Conservation (phyloP, 192 early-diverging fungal species). For the Coemansia nantahalensis region DNA sequence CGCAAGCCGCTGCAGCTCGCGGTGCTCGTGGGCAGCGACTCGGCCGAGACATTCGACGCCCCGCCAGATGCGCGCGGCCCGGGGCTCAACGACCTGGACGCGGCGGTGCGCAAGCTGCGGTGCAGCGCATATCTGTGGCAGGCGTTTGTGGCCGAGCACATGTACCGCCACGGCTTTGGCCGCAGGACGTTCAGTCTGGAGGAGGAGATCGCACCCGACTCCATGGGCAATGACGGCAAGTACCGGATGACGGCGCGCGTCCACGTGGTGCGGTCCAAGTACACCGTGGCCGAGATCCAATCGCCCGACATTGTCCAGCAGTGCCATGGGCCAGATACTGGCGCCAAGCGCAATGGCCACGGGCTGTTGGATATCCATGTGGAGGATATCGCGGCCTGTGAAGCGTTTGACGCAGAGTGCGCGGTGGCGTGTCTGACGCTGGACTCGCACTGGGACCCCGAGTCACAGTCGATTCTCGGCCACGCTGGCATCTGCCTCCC, state of each 20-base stretch:
- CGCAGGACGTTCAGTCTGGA: conserved; percentile 63
- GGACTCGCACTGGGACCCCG: conserved; percentile 59
- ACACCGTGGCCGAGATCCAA: conserved; percentile 53
- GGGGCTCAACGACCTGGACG: conserved; percentile 47
- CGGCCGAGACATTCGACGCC: conserved; percentile 56
- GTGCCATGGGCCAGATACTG: too few species aligned
- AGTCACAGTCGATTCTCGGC: conserved; percentile 49
- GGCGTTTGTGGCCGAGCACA: conserved; percentile 67
- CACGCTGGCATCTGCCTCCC: conserved; percentile 68
- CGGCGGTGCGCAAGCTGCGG: conserved; percentile 56
- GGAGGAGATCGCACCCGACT: conserved; percentile 53
- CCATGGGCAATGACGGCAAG: conserved; percentile 35
- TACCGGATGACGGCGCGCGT: conserved; percentile 56
- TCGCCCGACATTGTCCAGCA: conserved; percentile 59
- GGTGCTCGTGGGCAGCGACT: conserved; percentile 59
- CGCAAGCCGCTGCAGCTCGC: conserved; percentile 57
- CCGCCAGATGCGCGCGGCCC: conserved; percentile 53
- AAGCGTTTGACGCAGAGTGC: too few species aligned
- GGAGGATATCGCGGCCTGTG: too few species aligned
- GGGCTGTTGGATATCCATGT: conserved; percentile 50
- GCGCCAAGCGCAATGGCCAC: too few species aligned
- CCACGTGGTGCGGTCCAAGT: conserved; percentile 49
- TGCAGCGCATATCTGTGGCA: conserved; percentile 69
- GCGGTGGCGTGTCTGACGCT: conserved; percentile 55
- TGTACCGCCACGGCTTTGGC: conserved; percentile 65